Evolutionary conservation across 768 basidiomycete species (phyloP), one percentile per base, ranked within the genome.

Genomic region (Suillus discolor): DNA sequence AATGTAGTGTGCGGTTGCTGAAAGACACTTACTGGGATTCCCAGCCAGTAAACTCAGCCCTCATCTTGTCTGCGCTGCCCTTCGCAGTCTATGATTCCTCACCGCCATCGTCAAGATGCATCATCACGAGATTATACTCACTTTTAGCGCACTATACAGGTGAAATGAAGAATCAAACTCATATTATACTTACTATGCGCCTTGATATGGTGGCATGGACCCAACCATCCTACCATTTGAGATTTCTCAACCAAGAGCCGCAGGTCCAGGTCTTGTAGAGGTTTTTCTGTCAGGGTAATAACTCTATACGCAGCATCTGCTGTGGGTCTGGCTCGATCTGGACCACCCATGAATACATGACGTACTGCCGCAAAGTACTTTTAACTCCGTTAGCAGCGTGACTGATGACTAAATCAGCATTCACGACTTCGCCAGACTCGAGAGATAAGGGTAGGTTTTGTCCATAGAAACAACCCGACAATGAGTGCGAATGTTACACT

Each of bases 291-390:
- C 3, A 83, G 78, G 42, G 90, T 77, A 36, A 83, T 77, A 6
- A 85, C 84, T 60, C 89, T 82, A 69, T 88, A 90, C 0, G 87
- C 20, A 5, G 86, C 84, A 69, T 90, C 87, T 0, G 88, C 89
- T 0, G 89, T 89, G 5, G 85, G 79, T 0, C 80, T 81, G 0
- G 83, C 79, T 41, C 79, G 79, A 51, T 82, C 79, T 0, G 75
- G 75, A 0, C 80, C 81, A 0, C 85, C 81, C n/a, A 88, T 81
- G 31, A 31, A 31, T 31, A 6, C 31, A 31, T 31, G 41, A 84
- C 80, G 39, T 83, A 76, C 68, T 83, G 72, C 2, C 84, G 83
- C 1, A 86, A 69, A 18, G 75, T 66, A 68, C 86, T 87, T 74
- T 84, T 87, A 60, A 84, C 77, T 9, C 85, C 85, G 65, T 87